A percentile compares a stretch with the other conserved stretches of the same genome.
Evolutionary conservation across 306 rosid genomes (phyloP).

Genomic region (Lathyrus tuberosus): DNA sequence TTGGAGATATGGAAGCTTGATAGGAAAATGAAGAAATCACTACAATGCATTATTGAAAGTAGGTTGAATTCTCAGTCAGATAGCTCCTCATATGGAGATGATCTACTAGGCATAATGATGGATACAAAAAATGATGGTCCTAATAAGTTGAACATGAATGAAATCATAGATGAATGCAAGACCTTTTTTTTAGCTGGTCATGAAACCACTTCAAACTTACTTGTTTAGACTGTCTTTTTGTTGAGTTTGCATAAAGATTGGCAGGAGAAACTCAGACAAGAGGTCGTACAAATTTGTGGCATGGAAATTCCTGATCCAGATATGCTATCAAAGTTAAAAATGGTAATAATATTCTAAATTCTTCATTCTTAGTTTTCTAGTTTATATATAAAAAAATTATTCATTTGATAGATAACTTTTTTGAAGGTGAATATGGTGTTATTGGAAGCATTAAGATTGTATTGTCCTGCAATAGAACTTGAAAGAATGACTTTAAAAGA

Average conservation of each 20-base stretch:
- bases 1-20: conserved; percentile 42
- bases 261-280: conserved; percentile 46
- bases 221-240: conserved; percentile 38
- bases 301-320: conserved; percentile 35
- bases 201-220: conserved; percentile 45
- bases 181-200: conserved; percentile 49
- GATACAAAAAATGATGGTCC: conserved; percentile 24
- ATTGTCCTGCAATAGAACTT: conserved; percentile 10
- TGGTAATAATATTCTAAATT: conserved; percentile 14
- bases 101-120: conserved; percentile 43
- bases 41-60: conserved; percentile 35
- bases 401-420: not conserved
- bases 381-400: not conserved
- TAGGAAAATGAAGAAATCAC: conserved; percentile 31
- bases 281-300: conserved; percentile 36
- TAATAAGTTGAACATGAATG: conserved; percentile 30
- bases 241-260: conserved; percentile 33
- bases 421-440: conserved; percentile 45
- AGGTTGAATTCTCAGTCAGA: conserved; percentile 30
- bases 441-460: conserved; percentile 41
- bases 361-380: not conserved
- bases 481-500: conserved; percentile 32
- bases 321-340: conserved; percentile 36
- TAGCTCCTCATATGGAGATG: conserved; percentile 32
- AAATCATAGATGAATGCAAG: conserved; percentile 44